These are phyloP conservation scores for Cynara cardunculus DNA, from an alignment of 129 eudicot genomes.

Conservation along the genomic window DNA sequence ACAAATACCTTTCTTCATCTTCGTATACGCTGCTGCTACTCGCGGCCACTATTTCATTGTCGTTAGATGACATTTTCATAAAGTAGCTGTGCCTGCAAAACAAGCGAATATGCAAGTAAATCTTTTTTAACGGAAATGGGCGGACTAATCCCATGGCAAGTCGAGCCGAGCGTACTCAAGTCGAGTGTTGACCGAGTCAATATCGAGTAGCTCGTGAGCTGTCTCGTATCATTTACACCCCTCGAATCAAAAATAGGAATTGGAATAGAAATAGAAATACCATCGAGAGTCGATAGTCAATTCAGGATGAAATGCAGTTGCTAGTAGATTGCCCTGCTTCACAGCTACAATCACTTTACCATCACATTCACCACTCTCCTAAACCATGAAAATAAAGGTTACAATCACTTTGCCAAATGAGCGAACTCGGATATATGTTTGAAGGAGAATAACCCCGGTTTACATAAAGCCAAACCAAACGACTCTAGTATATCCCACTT, in stretches of 20 bases:
- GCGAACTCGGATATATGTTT: neutral
- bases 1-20: slow-evolving; percentile 34
- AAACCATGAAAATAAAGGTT: slow-evolving; percentile 5
- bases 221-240: too few relatives aligned
- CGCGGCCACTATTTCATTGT: slow-evolving; percentile 44
- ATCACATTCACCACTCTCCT: slow-evolving; percentile 42
- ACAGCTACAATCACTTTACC: slow-evolving; percentile 93
- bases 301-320: slow-evolving; percentile 97
- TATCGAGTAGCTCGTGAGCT: too few relatives aligned
- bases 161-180: too few relatives aligned
- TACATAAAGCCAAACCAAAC: neutral
- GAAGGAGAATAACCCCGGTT: neutral
- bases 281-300: slow-evolving; percentile 89
- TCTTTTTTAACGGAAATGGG: too few relatives aligned
- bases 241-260: too few relatives aligned
- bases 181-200: too few relatives aligned
- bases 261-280: slow-evolving; percentile 33
- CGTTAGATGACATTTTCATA: slow-evolving; percentile 59
- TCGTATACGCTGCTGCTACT: slow-evolving; percentile 36
- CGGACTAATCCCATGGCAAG: too few relatives aligned
- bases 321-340: slow-evolving; percentile 85
- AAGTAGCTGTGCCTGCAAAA: slow-evolving; percentile 86
- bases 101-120: neutral
- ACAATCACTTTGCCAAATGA: neutral
- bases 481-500: neutral